Evolutionary conservation across 2,329 filamentous ascomycete species (phyloP).

Genomic region (Clarireedia sp.): DNA sequence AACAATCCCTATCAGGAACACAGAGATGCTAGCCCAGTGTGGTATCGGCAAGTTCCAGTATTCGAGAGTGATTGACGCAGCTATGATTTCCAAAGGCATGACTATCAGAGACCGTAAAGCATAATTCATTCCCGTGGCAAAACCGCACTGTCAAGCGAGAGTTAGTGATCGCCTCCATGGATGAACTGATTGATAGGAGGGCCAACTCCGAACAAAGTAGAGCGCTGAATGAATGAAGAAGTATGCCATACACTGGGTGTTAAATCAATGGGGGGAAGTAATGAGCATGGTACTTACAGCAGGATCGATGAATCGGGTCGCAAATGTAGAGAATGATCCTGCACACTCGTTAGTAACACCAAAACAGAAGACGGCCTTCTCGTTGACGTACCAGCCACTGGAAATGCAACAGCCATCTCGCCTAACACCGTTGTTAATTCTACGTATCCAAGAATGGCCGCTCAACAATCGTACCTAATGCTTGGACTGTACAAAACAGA

Average conservation of each 20-base stretch:
- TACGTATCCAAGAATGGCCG: background rate
- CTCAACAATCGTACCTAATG: slow-evolving; percentile 38
- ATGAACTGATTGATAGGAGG: no score
- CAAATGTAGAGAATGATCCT: slow-evolving; percentile 77
- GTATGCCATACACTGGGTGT: no score
- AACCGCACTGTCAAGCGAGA: slow-evolving; percentile 54
- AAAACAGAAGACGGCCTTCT: no score
- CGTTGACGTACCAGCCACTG: slow-evolving; percentile 60
- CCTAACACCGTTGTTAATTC: slow-evolving; percentile 36
- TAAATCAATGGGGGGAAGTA: no score
- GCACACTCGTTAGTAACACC: background rate
- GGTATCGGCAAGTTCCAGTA: slow-evolving; percentile 70
- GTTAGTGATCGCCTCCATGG: background rate
- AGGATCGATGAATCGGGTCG: slow-evolving; percentile 87
- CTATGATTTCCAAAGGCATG: slow-evolving; percentile 77
- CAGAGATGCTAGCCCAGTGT: slow-evolving; percentile 74
- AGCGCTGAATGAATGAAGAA: no score
- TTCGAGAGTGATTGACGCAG: slow-evolving; percentile 72
- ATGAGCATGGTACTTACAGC: slow-evolving; percentile 35
- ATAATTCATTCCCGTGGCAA: slow-evolving; percentile 94
- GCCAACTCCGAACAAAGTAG: no score
- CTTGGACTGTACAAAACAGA: slow-evolving; percentile 87
- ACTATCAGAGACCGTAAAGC: slow-evolving; percentile 80
- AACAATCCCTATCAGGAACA: slow-evolving; percentile 72
- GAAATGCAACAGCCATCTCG: slow-evolving; percentile 84